phyloP scores from a whole-genome alignment of 2,329 filamentous ascomycete species.

The Lecanosticta acicola region DNA sequence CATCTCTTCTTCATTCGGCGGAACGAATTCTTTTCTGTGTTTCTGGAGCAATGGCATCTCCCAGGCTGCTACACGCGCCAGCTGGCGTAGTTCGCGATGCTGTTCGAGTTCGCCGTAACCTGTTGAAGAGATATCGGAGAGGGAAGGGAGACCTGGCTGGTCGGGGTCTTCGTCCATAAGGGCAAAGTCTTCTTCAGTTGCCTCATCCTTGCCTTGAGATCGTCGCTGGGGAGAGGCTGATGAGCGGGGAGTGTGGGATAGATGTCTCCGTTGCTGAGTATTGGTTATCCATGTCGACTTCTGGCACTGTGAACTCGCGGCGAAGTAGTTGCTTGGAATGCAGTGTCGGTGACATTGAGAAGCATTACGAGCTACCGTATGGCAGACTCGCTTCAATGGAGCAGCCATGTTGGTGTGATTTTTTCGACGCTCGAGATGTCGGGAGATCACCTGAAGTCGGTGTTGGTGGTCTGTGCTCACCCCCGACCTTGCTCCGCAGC shows the following conservation, averaged over 20 bases:
- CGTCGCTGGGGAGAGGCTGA: background rate
- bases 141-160: constrained; percentile 48
- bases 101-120: constrained; percentile 84
- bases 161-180: constrained; percentile 5
- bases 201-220: background rate
- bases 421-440: background rate
- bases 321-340: constrained; percentile 1
- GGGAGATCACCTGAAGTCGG: constrained; percentile 8
- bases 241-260: background rate
- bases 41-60: constrained; percentile 84
- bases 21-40: constrained; percentile 69
- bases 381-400: constrained; percentile 27
- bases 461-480: constrained; percentile 15
- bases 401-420: constrained; percentile 22
- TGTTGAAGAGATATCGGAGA: constrained; percentile 74
- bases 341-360: constrained; percentile 12
- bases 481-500: constrained; percentile 3
- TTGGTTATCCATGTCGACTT: too few species aligned
- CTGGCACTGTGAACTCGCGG: constrained; percentile 10
- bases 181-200: constrained; percentile 5
- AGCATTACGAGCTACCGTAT: constrained; percentile 18
- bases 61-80: constrained; percentile 82
- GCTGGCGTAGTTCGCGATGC: constrained; percentile 81
- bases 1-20: constrained; percentile 46
- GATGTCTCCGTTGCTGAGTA: background rate